Evolutionary conservation across 805 yeast genomes (phyloP), one percentile per base, ranked within the genome.

Genomic region (Blastobotrys peoriensis): DNA sequence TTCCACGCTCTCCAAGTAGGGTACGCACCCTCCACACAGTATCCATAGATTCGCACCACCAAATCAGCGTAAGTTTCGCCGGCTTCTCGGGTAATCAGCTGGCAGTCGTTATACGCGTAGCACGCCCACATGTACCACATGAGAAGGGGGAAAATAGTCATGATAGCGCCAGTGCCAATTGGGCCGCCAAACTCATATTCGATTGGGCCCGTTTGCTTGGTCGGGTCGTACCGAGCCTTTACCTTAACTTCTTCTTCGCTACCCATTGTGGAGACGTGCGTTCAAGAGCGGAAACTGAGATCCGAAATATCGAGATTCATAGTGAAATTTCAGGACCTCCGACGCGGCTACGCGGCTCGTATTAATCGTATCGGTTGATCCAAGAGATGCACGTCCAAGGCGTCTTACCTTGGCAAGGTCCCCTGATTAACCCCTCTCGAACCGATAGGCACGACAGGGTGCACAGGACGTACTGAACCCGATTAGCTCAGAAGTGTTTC

Each of bases 41-140:
- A 53, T 9, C 53, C 51, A 35, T 48, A 57, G 78, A 87, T 1
- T 66, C 74, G 19, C 46, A 23, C 77, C 75, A 81, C 33, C 70
- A 65, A 68, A 27, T 72, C 72, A 6, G 16, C 23, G 40, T 57
- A 44, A 5, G 75, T 56, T 63, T 83, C 78, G 40, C 68, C 79
- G 3, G 62, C 71, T 0, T 62, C 60, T 2, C 96, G 96, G 63
- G 72, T 66, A 19, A 95, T 87, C 22, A 86, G 73, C 40, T 68
- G 59, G 1, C 96, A 96, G 51, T 69, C 69, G 65, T 87, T 86
- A 63, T 83, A 88, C 50, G 77, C 76, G 41, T 93, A 91, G 57
- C 87, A 75, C 44, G 91, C 80, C 94, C 96, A 91, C 93, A 93
- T 83, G 67, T 93, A 93, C 74, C 83, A 86, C 98, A 93, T 93